A percentile compares a stretch with the other conserved stretches of the same genome.
phyloP scores from a whole-genome alignment of 495 filamentous ascomycete genomes.

The Letharia lupina region DNA sequence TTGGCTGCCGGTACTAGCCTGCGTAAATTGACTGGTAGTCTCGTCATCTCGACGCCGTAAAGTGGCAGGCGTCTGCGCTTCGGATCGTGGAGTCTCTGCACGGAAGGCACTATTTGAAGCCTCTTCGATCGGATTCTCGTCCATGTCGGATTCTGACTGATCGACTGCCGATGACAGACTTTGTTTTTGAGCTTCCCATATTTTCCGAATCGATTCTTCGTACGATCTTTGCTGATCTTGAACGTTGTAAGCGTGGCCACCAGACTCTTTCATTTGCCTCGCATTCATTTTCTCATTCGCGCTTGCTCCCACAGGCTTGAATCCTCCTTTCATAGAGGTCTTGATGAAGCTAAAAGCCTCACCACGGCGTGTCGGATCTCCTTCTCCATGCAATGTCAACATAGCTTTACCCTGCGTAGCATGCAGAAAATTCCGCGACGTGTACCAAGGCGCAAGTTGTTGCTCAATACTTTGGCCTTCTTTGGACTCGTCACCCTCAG shows the following conservation, averaged over 20 bases:
- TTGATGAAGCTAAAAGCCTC: slow-evolving; percentile 93
- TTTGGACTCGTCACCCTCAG: slow-evolving; percentile 58
- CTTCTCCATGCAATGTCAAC: slow-evolving; percentile 86
- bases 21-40: slow-evolving; percentile 77
- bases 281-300: slow-evolving; percentile 76
- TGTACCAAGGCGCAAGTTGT: slow-evolving; percentile 88
- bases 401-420: slow-evolving; percentile 94
- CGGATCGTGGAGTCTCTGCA: slow-evolving; percentile 54
- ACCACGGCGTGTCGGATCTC: slow-evolving; percentile 90
- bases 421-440: slow-evolving; percentile 88
- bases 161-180: slow-evolving; percentile 61
- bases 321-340: slow-evolving; percentile 97
- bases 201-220: slow-evolving; percentile 74
- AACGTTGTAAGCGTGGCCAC: slow-evolving; percentile 95
- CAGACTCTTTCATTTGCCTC: slow-evolving; percentile 77
- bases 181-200: slow-evolving; percentile 80
- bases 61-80: slow-evolving; percentile 49
- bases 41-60: slow-evolving; percentile 59
- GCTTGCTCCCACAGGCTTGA: slow-evolving; percentile 81
- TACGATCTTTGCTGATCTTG: slow-evolving; percentile 83
- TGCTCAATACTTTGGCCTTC: slow-evolving; percentile 70
- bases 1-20: slow-evolving; percentile 59
- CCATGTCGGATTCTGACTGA: slow-evolving; percentile 56
- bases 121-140: slow-evolving; percentile 57
- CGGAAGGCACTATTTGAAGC: slow-evolving; percentile 31